Conservation (phyloP, 441 rosid genomes). For the Rhodomyrtus psidioides region DNA sequence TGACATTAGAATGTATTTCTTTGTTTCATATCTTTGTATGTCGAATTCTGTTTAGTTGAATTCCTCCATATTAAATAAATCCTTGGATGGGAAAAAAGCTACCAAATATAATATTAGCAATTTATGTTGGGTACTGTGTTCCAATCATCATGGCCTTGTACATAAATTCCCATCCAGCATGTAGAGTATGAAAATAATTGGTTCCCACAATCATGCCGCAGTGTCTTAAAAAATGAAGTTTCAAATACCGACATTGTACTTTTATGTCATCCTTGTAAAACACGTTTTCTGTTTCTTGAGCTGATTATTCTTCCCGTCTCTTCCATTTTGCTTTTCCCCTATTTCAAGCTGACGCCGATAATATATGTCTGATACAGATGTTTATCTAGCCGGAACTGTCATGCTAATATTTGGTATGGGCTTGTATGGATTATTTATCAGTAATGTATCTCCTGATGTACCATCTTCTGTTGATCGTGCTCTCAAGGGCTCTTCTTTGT, state of each 20-base stretch:
- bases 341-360: not conserved
- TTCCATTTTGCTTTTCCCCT: not conserved
- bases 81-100: not conserved
- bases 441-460: constrained; percentile 33
- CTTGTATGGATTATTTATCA: constrained; percentile 71
- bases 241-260: not conserved
- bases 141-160: not conserved
- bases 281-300: not conserved
- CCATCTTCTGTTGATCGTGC: constrained; percentile 54
- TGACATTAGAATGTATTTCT: not conserved
- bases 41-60: not conserved
- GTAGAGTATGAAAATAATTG: not conserved
- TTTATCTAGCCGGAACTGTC: constrained; percentile 87
- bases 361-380: constrained; percentile 41
- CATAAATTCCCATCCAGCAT: not conserved
- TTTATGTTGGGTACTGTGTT: not conserved
- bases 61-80: not conserved
- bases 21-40: not conserved
- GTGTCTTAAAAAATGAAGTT: not conserved
- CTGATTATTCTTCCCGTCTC: not conserved
- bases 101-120: not conserved
- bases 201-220: not conserved
- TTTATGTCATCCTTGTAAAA: not conserved
- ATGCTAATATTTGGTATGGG: constrained; percentile 92
- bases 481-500: constrained; percentile 67